A percentile compares a stretch with the other conserved stretches of the same genome.
Evolutionary conservation across 2,329 filamentous ascomycete species (phyloP).

Genomic region (Fusarium chlamydosporum): DNA sequence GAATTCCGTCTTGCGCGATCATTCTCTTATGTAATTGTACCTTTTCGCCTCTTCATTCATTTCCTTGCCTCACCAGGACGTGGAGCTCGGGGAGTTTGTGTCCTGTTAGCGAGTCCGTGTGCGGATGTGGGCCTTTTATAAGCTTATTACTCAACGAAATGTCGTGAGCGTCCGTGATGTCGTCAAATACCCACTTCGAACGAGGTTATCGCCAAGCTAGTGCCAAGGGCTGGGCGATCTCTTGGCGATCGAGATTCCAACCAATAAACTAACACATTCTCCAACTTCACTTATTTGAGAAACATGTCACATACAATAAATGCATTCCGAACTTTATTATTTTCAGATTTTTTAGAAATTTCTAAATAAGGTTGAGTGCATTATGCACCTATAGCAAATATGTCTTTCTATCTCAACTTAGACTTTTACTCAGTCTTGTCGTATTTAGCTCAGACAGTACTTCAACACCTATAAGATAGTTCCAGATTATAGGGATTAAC

Average conservation of each 20-base stretch:
- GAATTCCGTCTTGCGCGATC: background rate
- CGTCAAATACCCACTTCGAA: conserved; percentile 26
- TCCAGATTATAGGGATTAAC: no score
- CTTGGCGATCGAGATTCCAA: conserved; percentile 29
- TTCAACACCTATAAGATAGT: no score
- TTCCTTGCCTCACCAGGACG: background rate
- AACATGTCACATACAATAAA: background rate
- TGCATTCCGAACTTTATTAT: background rate
- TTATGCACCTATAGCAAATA: rapidly evolving
- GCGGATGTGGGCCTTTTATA: conserved; percentile 30
- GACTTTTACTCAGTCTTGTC: background rate
- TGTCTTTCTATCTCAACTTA: background rate
- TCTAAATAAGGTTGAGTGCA: background rate
- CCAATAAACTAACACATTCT: conserved; percentile 24
- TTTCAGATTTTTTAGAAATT: background rate
- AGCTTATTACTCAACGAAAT: conserved; percentile 41
- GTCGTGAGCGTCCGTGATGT: conserved; percentile 4
- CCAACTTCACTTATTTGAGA: conserved; percentile 1
- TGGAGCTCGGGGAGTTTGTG: conserved; percentile 38
- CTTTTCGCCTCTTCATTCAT: background rate
- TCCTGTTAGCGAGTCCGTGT: background rate
- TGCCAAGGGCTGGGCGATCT: conserved; percentile 45
- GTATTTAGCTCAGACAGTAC: background rate
- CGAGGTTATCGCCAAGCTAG: conserved; percentile 40
- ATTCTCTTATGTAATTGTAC: conserved; percentile 4